Conservation (phyloP, 345 rosid species). For the Aquilaria sinensis region DNA sequence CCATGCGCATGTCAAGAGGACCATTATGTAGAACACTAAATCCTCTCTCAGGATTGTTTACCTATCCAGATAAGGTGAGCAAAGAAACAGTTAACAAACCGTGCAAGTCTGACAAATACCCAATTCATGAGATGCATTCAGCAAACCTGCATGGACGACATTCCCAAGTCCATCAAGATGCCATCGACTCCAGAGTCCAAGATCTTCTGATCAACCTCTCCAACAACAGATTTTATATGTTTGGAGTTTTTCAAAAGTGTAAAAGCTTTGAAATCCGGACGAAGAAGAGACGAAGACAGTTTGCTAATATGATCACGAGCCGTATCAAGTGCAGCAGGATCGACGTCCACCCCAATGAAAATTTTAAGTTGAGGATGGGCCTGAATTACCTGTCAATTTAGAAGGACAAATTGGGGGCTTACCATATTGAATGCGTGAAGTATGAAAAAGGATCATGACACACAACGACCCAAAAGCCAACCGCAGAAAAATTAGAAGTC, state of each 20-base stretch:
- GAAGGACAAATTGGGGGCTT: too few relatives aligned
- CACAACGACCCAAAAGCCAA: neutral
- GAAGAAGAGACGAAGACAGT: constrained; percentile 24
- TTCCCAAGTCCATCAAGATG: constrained; percentile 92
- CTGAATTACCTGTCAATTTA: constrained; percentile 48
- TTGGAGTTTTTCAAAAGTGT: constrained; percentile 54
- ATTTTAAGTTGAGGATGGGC: constrained; percentile 56
- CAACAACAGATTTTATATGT: constrained; percentile 39
- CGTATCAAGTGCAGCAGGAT: constrained; percentile 64
- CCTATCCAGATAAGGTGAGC: constrained; percentile 30
- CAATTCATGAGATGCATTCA: constrained; percentile 3
- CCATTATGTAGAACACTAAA: constrained; percentile 77
- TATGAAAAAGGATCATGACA: too few relatives aligned
- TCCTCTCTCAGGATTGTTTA: constrained; percentile 83
- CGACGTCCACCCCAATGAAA: constrained; percentile 87
- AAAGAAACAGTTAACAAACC: neutral
- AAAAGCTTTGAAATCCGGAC: constrained; percentile 39
- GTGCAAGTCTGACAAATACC: neutral
- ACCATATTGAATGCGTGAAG: neutral
- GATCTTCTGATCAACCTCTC: constrained; percentile 35
- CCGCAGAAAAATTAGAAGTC: too few relatives aligned
- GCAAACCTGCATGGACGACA: constrained; percentile 96
- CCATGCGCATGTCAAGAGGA: constrained; percentile 99
- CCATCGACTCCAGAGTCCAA: constrained; percentile 62
- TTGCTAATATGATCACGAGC: constrained; percentile 44